A percentile compares a stretch with the other conserved stretches of the same genome.
phyloP scores from a whole-genome alignment of 345 rosid species.

The Salix arbutifolia region DNA sequence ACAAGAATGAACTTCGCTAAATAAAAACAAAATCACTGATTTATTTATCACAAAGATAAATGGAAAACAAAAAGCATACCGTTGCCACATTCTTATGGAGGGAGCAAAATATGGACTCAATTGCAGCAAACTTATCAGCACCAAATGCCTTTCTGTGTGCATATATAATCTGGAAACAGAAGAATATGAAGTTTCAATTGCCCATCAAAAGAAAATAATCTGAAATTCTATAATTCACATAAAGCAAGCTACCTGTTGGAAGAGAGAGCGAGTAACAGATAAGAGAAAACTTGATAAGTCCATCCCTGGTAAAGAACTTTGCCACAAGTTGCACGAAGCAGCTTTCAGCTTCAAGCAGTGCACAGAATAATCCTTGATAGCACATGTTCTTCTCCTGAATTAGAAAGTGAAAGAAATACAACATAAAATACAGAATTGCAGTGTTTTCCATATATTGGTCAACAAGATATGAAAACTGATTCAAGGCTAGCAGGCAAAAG shows the following conservation, averaged over 20 bases:
- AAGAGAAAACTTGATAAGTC: conserved; percentile 41
- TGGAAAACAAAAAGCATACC: conserved; percentile 34
- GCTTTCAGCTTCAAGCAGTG: conserved; percentile 48
- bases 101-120: conserved; percentile 48
- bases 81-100: conserved; percentile 27
- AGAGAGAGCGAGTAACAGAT: conserved; percentile 51
- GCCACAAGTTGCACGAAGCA: conserved; percentile 59
- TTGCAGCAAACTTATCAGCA: conserved; percentile 47
- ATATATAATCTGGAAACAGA: conserved; percentile 57
- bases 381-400: conserved; percentile 44
- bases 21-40: neutral
- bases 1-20: neutral
- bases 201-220: neutral
- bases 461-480: too few species aligned
- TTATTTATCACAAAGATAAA: neutral
- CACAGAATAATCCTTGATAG: conserved; percentile 52
- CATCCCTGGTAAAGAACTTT: conserved; percentile 33
- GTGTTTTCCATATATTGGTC: neutral
- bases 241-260: conserved; percentile 55
- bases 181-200: conserved; percentile 9
- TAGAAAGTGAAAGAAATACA: neutral
- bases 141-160: conserved; percentile 64
- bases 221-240: neutral
- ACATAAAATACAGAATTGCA: neutral
- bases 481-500: too few species aligned